Percentiles rank a stretch among this genome's conserved stretches.
These are phyloP conservation scores for Saccharomycopsis sp. DNA, from an alignment of 805 yeast species.

Conservation along the genomic window DNA sequence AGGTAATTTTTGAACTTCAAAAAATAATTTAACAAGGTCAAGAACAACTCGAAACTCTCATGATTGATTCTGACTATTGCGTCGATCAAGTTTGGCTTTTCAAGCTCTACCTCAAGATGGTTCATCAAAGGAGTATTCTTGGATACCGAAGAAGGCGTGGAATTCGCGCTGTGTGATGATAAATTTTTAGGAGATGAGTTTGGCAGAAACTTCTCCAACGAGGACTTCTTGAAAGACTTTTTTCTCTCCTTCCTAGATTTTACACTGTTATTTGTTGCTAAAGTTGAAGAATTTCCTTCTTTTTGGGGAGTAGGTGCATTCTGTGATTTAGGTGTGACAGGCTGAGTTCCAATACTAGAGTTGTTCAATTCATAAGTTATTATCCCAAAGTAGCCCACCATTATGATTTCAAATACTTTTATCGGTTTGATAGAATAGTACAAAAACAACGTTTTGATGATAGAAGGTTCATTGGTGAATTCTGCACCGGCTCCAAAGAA, in stretches of 20 bases:
- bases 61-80: slow-evolving; percentile 1
- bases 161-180: too few relatives aligned
- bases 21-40: slow-evolving; percentile 9
- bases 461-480: neutral
- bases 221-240: neutral
- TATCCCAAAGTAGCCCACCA: slow-evolving; percentile 10
- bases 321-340: too few relatives aligned
- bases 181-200: too few relatives aligned
- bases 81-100: neutral
- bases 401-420: slow-evolving; percentile 6
- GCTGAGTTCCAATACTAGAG: neutral
- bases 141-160: neutral
- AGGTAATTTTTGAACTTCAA: slow-evolving; percentile 10
- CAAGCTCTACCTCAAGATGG: neutral
- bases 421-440: slow-evolving; percentile 11
- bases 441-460: slow-evolving; percentile 8
- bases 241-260: neutral
- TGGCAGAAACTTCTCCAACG: too few relatives aligned
- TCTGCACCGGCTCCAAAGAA: slow-evolving; percentile 1
- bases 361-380: neutral
- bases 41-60: slow-evolving; percentile 6
- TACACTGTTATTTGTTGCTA: too few relatives aligned
- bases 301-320: too few relatives aligned
- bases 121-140: too few relatives aligned
- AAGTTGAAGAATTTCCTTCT: too few relatives aligned